phyloP scores from a whole-genome alignment of 176 grass and related monocot species.

The Tuctoria greenei region DNA sequence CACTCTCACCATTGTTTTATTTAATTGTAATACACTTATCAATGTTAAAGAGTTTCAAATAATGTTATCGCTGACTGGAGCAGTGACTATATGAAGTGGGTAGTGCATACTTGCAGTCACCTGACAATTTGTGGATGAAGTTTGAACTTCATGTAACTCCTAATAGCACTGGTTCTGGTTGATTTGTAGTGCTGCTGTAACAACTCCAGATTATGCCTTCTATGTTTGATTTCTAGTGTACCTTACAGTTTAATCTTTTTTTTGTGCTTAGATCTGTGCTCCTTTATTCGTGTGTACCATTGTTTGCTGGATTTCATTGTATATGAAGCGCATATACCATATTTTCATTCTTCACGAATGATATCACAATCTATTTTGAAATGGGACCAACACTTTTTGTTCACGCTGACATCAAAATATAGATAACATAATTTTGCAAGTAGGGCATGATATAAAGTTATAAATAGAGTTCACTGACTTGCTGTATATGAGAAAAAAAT shows the following conservation, averaged over 20 bases:
- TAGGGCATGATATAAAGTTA: neutral
- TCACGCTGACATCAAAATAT: neutral
- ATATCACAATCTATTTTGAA: neutral
- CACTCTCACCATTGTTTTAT: neutral
- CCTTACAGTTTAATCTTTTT: neutral
- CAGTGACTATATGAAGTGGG: neutral
- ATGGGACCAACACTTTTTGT: neutral
- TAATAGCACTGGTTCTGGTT: neutral
- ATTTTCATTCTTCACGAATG: neutral
- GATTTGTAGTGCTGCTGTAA: neutral
- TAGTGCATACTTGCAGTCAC: neutral
- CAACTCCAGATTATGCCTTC: neutral
- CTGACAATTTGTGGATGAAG: neutral
- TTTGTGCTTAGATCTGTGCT: neutral
- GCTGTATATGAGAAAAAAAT: neutral
- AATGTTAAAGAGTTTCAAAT: neutral
- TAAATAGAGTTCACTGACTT: too few species aligned
- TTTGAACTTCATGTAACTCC: neutral
- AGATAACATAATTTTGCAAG: constrained; percentile 12
- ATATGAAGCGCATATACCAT: neutral
- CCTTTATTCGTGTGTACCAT: neutral
- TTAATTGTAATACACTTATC: neutral
- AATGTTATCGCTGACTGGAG: neutral
- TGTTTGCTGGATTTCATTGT: neutral
- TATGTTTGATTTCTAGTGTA: neutral